Conservation (phyloP, 2,329 filamentous ascomycete genomes). For the Colletotrichum karsti region DNA sequence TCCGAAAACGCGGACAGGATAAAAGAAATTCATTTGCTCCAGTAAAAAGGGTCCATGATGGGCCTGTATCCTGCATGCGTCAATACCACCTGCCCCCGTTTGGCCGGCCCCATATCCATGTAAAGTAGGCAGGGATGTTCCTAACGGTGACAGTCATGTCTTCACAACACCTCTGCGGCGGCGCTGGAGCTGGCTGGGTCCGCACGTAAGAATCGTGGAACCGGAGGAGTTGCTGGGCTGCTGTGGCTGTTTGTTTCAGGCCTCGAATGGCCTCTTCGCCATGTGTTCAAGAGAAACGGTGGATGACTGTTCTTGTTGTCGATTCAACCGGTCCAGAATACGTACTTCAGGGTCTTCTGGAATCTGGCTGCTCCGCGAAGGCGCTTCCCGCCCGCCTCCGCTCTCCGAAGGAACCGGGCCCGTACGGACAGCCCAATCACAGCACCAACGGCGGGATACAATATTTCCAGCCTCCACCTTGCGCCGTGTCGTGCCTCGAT, state of each 20-base stretch:
- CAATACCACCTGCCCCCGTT: conserved; percentile 10
- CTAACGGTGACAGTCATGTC: neutral
- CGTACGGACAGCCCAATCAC: neutral
- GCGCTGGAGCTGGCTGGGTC: neutral
- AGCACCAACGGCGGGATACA: neutral
- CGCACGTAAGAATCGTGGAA: neutral
- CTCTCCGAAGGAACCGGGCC: neutral
- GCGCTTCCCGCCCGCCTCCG: neutral
- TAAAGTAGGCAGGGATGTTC: neutral
- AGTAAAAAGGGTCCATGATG: conserved; percentile 20
- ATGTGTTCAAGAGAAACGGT: neutral
- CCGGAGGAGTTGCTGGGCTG: neutral
- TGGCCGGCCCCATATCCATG: neutral
- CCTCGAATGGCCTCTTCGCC: neutral
- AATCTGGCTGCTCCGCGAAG: neutral
- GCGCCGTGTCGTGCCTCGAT: neutral
- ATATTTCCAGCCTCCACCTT: conserved; percentile 1
- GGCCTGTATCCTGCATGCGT: conserved; percentile 16
- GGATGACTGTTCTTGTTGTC: neutral
- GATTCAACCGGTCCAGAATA: neutral
- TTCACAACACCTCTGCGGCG: neutral
- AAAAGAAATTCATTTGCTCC: neutral
- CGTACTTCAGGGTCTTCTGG: neutral
- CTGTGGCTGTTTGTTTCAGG: neutral
- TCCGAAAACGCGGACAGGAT: conserved; percentile 9